Conservation (phyloP, 73 alveolate species). For the Tetrahymena borealis region DNA sequence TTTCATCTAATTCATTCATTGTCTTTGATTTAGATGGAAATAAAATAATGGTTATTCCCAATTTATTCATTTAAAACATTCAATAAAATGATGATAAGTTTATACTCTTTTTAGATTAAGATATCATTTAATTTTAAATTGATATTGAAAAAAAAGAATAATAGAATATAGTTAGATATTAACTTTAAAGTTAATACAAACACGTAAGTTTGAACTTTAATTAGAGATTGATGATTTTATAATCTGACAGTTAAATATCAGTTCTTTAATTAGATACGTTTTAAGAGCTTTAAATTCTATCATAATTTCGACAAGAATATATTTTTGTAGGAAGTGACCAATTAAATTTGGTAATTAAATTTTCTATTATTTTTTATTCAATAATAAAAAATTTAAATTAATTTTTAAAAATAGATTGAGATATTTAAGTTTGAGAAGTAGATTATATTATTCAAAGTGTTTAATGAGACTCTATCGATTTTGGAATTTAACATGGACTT, state of each 20-base stretch:
- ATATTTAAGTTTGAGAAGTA: not conserved
- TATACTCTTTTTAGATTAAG: not conserved
- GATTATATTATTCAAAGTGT: not conserved
- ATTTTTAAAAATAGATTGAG: not conserved
- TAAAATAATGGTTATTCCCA: not conserved
- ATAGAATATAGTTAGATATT: not conserved
- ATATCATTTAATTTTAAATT: not conserved
- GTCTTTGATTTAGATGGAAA: not conserved
- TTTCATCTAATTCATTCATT: not conserved
- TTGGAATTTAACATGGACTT: not conserved
- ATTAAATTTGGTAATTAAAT: not conserved
- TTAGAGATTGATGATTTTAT: not conserved
- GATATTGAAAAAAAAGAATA: not conserved
- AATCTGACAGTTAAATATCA: not conserved
- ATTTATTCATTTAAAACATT: not conserved
- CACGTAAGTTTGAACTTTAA: not conserved
- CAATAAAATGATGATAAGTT: not conserved
- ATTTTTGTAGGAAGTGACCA: not conserved
- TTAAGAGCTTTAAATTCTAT: not conserved
- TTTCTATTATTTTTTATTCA: too few species aligned
- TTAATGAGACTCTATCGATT: not conserved
- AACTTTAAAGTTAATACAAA: not conserved
- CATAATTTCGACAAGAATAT: not conserved
- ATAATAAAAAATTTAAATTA: not conserved
- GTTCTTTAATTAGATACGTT: not conserved